A percentile compares a stretch with the other conserved stretches of the same genome.
Evolutionary conservation across 164 flowering plant genomes (phyloP).

Genomic region (Houttuynia cordata): DNA sequence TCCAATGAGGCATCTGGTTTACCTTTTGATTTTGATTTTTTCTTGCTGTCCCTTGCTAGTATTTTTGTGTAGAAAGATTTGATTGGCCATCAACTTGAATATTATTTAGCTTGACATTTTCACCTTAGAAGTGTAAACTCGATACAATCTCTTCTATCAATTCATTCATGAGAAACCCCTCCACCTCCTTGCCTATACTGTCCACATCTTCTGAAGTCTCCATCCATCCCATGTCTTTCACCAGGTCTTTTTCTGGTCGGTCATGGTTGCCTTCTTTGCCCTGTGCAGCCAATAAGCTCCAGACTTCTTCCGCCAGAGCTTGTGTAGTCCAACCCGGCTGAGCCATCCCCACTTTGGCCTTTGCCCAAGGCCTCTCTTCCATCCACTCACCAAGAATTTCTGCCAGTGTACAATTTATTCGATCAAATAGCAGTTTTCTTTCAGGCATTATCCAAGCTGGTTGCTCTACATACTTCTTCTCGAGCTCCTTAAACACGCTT

Average conservation of each 20-base stretch:
- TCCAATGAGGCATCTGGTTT: too few relatives aligned
- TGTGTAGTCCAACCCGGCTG: slow-evolving; percentile 13
- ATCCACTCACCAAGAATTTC: slow-evolving; percentile 28
- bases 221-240: slow-evolving; percentile 31
- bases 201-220: slow-evolving; percentile 34
- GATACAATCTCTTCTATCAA: slow-evolving; percentile 32
- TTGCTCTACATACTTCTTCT: slow-evolving; percentile 56
- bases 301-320: slow-evolving; percentile 25
- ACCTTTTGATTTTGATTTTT: too few relatives aligned
- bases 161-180: slow-evolving; percentile 41
- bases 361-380: slow-evolving; percentile 56
- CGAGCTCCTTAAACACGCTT: slow-evolving; percentile 43
- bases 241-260: slow-evolving; percentile 4
- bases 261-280: slow-evolving; percentile 15
- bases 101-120: too few relatives aligned
- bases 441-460: slow-evolving; percentile 41
- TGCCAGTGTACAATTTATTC: slow-evolving; percentile 37
- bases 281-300: slow-evolving; percentile 21
- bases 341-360: slow-evolving; percentile 4
- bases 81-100: too few relatives aligned
- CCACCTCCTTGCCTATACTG: slow-evolving; percentile 48
- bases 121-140: not conserved
- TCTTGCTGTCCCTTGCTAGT: too few relatives aligned
- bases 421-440: slow-evolving; percentile 63
- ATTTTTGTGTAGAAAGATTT: too few relatives aligned